These are phyloP conservation scores for Theileria luwenshuni DNA, from an alignment of 169 alveolate species.

Conservation along the genomic window DNA sequence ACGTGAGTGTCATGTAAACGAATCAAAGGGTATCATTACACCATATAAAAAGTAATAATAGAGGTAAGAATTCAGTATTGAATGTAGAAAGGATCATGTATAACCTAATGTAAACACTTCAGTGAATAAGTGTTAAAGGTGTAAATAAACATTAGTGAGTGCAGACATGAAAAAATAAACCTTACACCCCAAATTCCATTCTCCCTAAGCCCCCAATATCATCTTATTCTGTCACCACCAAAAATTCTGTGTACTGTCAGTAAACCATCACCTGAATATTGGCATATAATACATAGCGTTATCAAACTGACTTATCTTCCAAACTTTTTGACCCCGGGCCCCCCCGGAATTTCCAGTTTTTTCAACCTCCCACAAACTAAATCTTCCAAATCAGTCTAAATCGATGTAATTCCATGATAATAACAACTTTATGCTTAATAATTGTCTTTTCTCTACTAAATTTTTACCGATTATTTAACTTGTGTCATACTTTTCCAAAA, in stretches of 20 bases:
- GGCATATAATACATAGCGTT: not conserved
- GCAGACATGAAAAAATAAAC: conserved; percentile 19
- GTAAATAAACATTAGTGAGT: not conserved
- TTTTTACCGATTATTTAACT: not conserved
- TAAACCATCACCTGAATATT: not conserved
- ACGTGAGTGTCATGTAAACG: conserved; percentile 1
- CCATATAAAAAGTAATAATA: conserved; percentile 5
- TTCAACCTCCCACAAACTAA: not conserved
- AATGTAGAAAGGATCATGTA: not conserved
- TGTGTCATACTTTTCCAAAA: not conserved
- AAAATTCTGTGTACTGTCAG: not conserved
- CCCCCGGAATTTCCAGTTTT: not conserved
- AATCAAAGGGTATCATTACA: conserved; percentile 9
- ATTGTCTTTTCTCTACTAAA: not conserved
- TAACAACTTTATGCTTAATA: not conserved
- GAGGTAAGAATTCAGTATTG: not conserved
- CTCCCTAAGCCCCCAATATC: conserved; percentile 22
- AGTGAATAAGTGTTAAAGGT: not conserved
- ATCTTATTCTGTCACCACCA: conserved; percentile 1
- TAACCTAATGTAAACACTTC: conserved; percentile 6
- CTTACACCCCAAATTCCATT: conserved; percentile 39
- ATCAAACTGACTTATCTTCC: conserved; percentile 10
- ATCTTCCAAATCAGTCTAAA: not conserved
- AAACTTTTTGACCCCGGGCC: not conserved
- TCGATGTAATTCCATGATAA: not conserved